Base-by-base conservation (phyloP, 1,139 yeast genomes). In the Candida smagusa region DNA sequence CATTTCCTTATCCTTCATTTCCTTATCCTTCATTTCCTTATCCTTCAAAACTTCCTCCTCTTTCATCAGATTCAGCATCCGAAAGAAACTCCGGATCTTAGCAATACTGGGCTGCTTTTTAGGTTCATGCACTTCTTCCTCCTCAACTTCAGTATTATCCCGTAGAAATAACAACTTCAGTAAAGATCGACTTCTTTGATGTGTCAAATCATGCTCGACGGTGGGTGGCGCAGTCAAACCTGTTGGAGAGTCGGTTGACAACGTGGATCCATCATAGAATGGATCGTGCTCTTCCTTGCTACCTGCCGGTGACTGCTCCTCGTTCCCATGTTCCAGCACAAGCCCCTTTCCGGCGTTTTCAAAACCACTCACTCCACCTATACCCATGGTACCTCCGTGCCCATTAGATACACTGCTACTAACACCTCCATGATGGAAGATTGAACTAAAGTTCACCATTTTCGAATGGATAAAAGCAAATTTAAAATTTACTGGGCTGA, bases 81-180 rank as follows among this genome's bases (percentile, higher is more conserved):
- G 42, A 36, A 50, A 47, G 26, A 48, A 42, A 30, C 38, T 46
- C 37, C 44, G 46, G 16, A 48, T 28, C 28, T 49, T 49, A 35
- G 37, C 40, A 24, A 49, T 37, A n/a, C 48, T 41, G 9, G 45
- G 47, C 32, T 42, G 46, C 21, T 42, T 43, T 27, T 7, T 27
- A n/a, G 29, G 29, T 4, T 27, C 29, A 23, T 23, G 35, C 30
- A 23, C 7, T 31, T 13, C 12, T 23, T 9, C 22, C 27, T 7
- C 7, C 12, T 9, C 33, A 9, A 11, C 12, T 9, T n/a, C 23
- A 13, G 4, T 12, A 4, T 4, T 12, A 8, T 27, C 29, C 12
- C 29, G 29, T 8, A 27, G 29, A 12, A 27, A 27, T 8, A 27
- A 12, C 29, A 27, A 27, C 13, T 12, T 27, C 29, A 27, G 29